These are phyloP conservation scores for Leptodermis oblonga DNA, from an alignment of 257 asterid species.

Conservation along the genomic window DNA sequence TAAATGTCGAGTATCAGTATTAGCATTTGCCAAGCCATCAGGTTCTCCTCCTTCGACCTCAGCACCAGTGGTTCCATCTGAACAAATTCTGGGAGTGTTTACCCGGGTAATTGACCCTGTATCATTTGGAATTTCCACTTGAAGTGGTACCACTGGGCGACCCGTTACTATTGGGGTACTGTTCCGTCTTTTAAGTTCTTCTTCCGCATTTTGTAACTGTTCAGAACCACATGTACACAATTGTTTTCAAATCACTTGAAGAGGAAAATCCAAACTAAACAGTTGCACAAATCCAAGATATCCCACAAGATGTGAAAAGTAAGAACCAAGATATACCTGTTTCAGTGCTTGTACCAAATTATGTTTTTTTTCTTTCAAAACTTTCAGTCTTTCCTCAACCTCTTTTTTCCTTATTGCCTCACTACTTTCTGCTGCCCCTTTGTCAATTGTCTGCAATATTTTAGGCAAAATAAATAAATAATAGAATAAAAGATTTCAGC, in stretches of 20 bases:
- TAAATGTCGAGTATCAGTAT: constrained; percentile 46
- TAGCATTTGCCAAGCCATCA: constrained; percentile 53
- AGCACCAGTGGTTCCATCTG: constrained; percentile 56
- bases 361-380: constrained; percentile 73
- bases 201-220: constrained; percentile 88
- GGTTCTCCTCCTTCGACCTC: constrained; percentile 64
- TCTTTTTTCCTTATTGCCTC: constrained; percentile 62
- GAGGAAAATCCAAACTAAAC: neutral
- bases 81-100: constrained; percentile 70
- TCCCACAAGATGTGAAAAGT: neutral
- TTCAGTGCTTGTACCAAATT: constrained; percentile 79
- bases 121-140: constrained; percentile 72
- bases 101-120: constrained; percentile 67
- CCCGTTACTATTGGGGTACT: constrained; percentile 44
- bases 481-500: neutral
- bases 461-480: neutral
- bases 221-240: constrained; percentile 10
- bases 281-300: constrained; percentile 2
- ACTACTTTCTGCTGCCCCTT: constrained; percentile 41
- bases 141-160: constrained; percentile 62
- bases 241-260: neutral
- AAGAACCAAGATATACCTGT: constrained; percentile 41
- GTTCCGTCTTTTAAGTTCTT: constrained; percentile 64
- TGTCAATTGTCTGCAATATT: constrained; percentile 36
- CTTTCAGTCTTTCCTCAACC: constrained; percentile 65